Conservation (phyloP, 2,329 filamentous ascomycete genomes). For the Exophiala dermatitidis region DNA sequence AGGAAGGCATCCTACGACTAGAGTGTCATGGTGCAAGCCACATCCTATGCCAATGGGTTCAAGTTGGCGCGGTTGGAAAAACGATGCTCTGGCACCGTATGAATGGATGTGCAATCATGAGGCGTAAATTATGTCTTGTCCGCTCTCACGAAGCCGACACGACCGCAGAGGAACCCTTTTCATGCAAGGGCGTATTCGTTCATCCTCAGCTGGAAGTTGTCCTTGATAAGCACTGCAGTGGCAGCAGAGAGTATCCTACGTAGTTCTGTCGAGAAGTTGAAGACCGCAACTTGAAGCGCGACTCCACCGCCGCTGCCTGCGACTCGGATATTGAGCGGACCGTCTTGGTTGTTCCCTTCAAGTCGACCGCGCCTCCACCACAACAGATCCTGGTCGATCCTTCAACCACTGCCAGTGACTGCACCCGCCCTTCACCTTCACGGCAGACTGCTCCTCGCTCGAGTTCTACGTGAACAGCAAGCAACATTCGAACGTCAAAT, state of each 20-base stretch:
- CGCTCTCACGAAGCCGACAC: not conserved
- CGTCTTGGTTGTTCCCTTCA: conserved; percentile 2
- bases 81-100: not conserved
- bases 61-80: conserved; percentile 6
- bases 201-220: not conserved
- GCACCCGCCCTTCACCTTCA: too few relatives aligned
- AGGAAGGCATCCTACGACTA: conserved; percentile 9
- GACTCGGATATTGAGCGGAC: conserved; percentile 12
- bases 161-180: not conserved
- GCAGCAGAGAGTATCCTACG: not conserved
- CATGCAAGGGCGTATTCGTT: not conserved
- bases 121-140: not conserved
- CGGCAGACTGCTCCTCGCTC: too few relatives aligned
- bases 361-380: conserved; percentile 5
- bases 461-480: not conserved
- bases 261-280: not conserved
- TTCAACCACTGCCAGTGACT: not conserved
- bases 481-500: not conserved
- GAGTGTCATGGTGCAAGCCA: conserved; percentile 5
- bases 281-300: not conserved
- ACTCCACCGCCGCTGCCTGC: conserved; percentile 1
- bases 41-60: not conserved
- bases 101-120: conserved; percentile 8
- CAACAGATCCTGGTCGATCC: conserved; percentile 15
- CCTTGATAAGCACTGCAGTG: not conserved